phyloP scores from a whole-genome alignment of 495 filamentous ascomycete species.

The Xylaria curta region DNA sequence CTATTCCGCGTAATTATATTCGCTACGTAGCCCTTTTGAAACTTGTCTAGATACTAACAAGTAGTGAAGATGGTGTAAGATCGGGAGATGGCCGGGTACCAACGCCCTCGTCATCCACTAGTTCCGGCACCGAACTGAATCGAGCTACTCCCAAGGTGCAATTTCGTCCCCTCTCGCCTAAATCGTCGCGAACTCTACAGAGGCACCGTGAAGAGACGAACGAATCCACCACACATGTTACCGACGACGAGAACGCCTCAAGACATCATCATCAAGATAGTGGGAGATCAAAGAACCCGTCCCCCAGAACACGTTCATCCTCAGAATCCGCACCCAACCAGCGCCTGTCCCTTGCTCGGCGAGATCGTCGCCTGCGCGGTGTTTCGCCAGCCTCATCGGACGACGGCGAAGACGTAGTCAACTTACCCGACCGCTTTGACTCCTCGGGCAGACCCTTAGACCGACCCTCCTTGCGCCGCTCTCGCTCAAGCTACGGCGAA shows the following conservation, averaged over 20 bases:
- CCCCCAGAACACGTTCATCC: slow-evolving; percentile 34
- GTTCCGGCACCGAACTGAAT: slow-evolving; percentile 17
- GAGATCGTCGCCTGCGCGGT: slow-evolving; percentile 25
- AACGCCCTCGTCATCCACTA: slow-evolving; percentile 6
- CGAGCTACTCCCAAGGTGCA: slow-evolving; percentile 42
- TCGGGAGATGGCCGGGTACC: slow-evolving; percentile 18
- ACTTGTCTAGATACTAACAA: slow-evolving; percentile 1
- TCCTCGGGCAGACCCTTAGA: slow-evolving; percentile 58
- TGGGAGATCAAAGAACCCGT: slow-evolving; percentile 21
- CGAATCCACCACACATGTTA: slow-evolving; percentile 16
- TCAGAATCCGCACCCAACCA: slow-evolving; percentile 47
- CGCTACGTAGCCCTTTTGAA: neutral
- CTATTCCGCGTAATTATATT: slow-evolving; percentile 16
- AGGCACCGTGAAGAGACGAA: slow-evolving; percentile 40
- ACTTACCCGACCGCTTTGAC: slow-evolving; percentile 72
- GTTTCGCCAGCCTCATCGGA: slow-evolving; percentile 33
- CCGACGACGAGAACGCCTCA: slow-evolving; percentile 9
- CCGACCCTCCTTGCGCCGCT: neutral
- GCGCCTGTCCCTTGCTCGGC: slow-evolving; percentile 32
- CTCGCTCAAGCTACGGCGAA: slow-evolving; percentile 16
- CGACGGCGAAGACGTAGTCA: slow-evolving; percentile 45
- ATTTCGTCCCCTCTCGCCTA: slow-evolving; percentile 53
- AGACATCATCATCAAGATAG: neutral
- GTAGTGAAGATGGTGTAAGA: slow-evolving; percentile 49
- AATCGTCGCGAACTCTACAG: slow-evolving; percentile 47